Conservation (phyloP, 202 grass and related monocot species). For the Musa balbisiana region DNA sequence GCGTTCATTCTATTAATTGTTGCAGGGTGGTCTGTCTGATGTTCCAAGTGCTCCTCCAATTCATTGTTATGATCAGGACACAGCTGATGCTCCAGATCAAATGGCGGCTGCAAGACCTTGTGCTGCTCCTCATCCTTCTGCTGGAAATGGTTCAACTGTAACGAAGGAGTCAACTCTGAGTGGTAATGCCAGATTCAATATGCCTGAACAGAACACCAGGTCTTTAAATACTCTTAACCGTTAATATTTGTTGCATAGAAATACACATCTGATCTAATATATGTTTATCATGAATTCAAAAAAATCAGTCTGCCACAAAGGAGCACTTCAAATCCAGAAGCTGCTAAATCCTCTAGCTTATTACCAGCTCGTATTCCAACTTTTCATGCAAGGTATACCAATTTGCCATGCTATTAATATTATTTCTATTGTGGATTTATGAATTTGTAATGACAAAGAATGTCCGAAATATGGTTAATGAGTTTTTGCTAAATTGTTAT, state of each 20-base stretch:
- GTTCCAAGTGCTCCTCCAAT: conserved; percentile 91
- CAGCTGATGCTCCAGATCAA: conserved; percentile 32
- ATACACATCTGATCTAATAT: conserved; percentile 3
- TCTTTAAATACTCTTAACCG: conserved; percentile 25
- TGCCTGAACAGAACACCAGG: conserved; percentile 39
- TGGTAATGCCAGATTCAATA: conserved; percentile 23
- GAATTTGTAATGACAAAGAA: conserved; percentile 10
- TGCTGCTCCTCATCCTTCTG: conserved; percentile 21
- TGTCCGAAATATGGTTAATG: too few species aligned
- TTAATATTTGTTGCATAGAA: conserved; percentile 16
- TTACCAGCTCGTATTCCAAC: conserved; percentile 65
- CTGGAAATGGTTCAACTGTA: conserved; percentile 23
- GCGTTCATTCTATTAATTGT: neutral
- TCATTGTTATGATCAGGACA: conserved; percentile 59
- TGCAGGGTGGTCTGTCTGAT: conserved; percentile 61
- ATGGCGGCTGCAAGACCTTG: conserved; percentile 14
- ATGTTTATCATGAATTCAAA: conserved; percentile 6
- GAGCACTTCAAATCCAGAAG: conserved; percentile 27
- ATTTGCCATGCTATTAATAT: conserved; percentile 8
- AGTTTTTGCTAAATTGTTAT: conserved; percentile 14
- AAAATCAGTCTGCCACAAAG: conserved; percentile 25
- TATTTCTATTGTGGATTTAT: conserved; percentile 3
- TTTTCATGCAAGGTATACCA: conserved; percentile 81
- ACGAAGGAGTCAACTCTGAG: conserved; percentile 27
- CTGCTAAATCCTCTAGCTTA: conserved; percentile 57